These are phyloP conservation scores for Candida coleopterorum DNA, from an alignment of 805 yeast genomes.

Conservation along the genomic window DNA sequence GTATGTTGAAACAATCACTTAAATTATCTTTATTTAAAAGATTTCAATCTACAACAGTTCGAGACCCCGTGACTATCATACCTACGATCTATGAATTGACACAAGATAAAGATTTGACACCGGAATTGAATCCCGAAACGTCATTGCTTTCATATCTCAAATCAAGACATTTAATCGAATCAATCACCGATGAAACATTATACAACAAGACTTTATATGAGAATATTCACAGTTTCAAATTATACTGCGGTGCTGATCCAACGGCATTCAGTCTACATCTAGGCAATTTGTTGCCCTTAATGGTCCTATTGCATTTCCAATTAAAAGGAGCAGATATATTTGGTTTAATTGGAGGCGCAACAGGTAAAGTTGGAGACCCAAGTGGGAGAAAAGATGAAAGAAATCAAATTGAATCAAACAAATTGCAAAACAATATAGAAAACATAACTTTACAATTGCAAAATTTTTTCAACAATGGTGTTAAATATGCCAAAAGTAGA, in stretches of 20 bases:
- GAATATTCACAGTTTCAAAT: conserved; percentile 38
- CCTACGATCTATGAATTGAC: conserved; percentile 31
- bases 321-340: conserved; percentile 81
- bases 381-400: conserved; percentile 86
- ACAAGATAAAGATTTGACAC: conserved; percentile 8
- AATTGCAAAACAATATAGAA: conserved; percentile 51
- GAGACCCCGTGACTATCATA: conserved; percentile 30
- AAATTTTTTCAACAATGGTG: conserved; percentile 57
- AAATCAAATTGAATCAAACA: conserved; percentile 45
- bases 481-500: conserved; percentile 55
- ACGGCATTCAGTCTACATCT: conserved; percentile 85
- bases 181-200: conserved; percentile 34
- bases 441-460: conserved; percentile 60
- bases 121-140: conserved; percentile 19
- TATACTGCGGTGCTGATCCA: conserved; percentile 97
- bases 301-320: conserved; percentile 79
- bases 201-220: conserved; percentile 25
- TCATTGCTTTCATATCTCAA: conserved; percentile 36
- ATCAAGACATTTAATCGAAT: conserved; percentile 32
- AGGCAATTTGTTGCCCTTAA: conserved; percentile 84
- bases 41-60: conserved; percentile 5
- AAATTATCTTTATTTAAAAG: not conserved
- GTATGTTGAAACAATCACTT: not conserved
- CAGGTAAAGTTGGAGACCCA: conserved; percentile 96
- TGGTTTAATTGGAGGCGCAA: conserved; percentile 90